Evolutionary conservation across 352 stramenopile species (phyloP).

Genomic region (Thalassiosira mediterranea): DNA sequence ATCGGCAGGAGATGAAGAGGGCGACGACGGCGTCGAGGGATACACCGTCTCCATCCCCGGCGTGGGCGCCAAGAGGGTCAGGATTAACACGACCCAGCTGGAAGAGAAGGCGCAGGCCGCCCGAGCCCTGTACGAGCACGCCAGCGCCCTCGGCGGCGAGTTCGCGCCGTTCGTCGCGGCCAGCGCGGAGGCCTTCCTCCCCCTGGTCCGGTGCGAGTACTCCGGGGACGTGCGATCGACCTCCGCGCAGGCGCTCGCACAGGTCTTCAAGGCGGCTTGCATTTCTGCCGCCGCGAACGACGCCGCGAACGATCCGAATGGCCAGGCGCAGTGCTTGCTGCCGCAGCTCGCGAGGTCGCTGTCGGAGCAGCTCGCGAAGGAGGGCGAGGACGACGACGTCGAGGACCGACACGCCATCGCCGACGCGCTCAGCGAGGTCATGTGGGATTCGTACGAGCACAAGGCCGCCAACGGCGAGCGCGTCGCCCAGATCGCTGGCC

Average conservation of each 20-base stretch:
- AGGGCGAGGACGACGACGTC: slow-evolving; percentile 66
- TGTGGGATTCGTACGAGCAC: slow-evolving; percentile 60
- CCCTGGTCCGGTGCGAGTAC: slow-evolving; percentile 70
- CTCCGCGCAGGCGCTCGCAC: slow-evolving; percentile 61
- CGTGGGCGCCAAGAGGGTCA: slow-evolving; percentile 71
- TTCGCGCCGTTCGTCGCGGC: slow-evolving; percentile 66
- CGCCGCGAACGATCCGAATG: slow-evolving; percentile 9
- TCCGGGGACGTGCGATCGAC: slow-evolving; percentile 73
- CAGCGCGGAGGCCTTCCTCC: slow-evolving; percentile 61
- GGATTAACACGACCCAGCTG: slow-evolving; percentile 77
- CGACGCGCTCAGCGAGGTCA: slow-evolving; percentile 76
- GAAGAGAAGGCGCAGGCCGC: slow-evolving; percentile 71
- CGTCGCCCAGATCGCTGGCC: slow-evolving; percentile 44
- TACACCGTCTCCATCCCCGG: slow-evolving; percentile 76
- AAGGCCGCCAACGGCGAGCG: slow-evolving; percentile 29
- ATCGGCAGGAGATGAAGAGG: slow-evolving; percentile 25
- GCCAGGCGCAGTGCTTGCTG: slow-evolving; percentile 53
- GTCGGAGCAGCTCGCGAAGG: slow-evolving; percentile 61
- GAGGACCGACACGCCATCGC: slow-evolving; percentile 68
- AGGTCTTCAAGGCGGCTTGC: slow-evolving; percentile 75
- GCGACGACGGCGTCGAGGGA: slow-evolving; percentile 52
- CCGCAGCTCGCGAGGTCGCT: slow-evolving; percentile 51
- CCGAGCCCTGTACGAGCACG: slow-evolving; percentile 75
- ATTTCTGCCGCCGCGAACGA: slow-evolving; percentile 27
- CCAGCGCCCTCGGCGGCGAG: slow-evolving; percentile 56